Conservation (phyloP, 2,329 filamentous ascomycete genomes). For the Xylaria sp. region DNA sequence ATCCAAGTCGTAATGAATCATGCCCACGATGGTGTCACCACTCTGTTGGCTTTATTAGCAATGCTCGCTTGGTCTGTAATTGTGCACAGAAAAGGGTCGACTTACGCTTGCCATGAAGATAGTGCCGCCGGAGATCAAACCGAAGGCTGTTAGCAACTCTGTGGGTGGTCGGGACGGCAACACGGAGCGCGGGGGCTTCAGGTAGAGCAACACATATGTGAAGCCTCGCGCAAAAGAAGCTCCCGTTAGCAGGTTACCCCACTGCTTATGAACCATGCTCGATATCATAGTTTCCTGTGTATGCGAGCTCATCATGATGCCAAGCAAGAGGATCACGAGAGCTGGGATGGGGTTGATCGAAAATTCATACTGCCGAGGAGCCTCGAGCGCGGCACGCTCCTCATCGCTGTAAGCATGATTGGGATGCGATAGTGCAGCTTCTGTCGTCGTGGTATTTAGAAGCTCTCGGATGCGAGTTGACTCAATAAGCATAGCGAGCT, state of each 20-base stretch:
- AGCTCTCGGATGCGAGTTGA: slow-evolving; percentile 74
- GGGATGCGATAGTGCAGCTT: slow-evolving; percentile 48
- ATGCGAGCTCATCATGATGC: slow-evolving; percentile 95
- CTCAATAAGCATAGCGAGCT: slow-evolving; percentile 77
- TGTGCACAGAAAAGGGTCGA: slow-evolving; percentile 40
- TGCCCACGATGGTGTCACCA: slow-evolving; percentile 78
- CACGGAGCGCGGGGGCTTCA: slow-evolving; percentile 82
- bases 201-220: slow-evolving; percentile 82
- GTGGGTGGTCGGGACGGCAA: slow-evolving; percentile 87
- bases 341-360: slow-evolving; percentile 90
- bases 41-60: slow-evolving; percentile 59
- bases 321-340: slow-evolving; percentile 85
- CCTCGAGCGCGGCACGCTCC: slow-evolving; percentile 60
- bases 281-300: slow-evolving; percentile 85
- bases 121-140: slow-evolving; percentile 84
- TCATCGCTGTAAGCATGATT: slow-evolving; percentile 54
- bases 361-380: slow-evolving; percentile 75
- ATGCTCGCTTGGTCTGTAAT: not conserved
- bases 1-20: slow-evolving; percentile 80
- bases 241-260: slow-evolving; percentile 85
- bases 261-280: slow-evolving; percentile 92
- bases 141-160: slow-evolving; percentile 88
- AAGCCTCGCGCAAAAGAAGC: slow-evolving; percentile 80
- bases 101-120: slow-evolving; percentile 92
- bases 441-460: slow-evolving; percentile 64